Conservation (phyloP, 441 rosid genomes). For the Croton laevigatus region DNA sequence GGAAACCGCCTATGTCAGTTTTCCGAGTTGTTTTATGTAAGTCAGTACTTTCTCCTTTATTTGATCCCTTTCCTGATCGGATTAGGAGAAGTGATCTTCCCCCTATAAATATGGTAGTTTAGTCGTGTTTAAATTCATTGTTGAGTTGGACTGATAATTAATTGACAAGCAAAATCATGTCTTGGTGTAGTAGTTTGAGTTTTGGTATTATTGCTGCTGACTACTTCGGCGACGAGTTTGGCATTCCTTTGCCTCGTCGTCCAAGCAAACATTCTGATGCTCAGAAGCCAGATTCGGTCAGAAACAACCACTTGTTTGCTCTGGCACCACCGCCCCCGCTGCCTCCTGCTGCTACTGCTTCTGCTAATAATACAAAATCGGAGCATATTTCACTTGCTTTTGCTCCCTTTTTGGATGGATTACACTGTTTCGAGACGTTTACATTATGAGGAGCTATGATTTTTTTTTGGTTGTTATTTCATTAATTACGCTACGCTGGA, state of each 20-base stretch:
- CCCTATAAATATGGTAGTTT: neutral
- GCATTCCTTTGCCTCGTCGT: neutral
- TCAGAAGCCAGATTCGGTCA: neutral
- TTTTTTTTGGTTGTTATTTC: too few species aligned
- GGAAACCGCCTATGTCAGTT: too few species aligned
- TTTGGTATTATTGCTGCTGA: neutral
- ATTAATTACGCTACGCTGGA: too few species aligned
- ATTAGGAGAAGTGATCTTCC: neutral
- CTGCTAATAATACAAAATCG: neutral
- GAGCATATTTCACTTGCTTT: neutral
- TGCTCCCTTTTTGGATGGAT: slow-evolving; percentile 6
- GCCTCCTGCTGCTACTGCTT: neutral
- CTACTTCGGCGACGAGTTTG: slow-evolving; percentile 5
- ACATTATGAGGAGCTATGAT: neutral
- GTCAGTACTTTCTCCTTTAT: too few species aligned
- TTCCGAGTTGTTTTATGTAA: too few species aligned
- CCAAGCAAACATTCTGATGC: neutral
- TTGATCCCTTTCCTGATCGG: neutral
- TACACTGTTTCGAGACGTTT: slow-evolving; percentile 2
- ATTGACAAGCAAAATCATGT: neutral
- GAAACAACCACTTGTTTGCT: too few species aligned
- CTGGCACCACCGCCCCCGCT: too few species aligned
- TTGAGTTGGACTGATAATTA: neutral
- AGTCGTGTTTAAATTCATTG: neutral
- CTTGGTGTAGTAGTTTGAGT: neutral